A percentile compares a stretch with the other conserved stretches of the same genome.
Evolutionary conservation across 1,139 yeast genomes (phyloP).

Genomic region (Sugiyamaella neomexicana): DNA sequence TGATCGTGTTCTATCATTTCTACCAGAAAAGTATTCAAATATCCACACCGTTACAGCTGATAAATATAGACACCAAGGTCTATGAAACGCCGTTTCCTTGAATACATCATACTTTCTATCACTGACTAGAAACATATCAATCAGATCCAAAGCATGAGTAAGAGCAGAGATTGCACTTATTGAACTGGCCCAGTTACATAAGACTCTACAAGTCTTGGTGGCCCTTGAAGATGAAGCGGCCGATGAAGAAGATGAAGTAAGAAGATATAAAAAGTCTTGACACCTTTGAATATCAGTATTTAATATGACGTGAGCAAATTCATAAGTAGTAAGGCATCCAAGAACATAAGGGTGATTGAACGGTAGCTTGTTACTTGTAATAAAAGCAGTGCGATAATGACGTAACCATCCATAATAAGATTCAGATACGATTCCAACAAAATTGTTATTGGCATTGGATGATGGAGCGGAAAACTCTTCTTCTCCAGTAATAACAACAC

Average conservation of each 20-base stretch:
- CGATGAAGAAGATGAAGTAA: slow-evolving; percentile 16
- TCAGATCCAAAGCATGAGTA: slow-evolving; percentile 31
- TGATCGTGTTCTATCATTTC: slow-evolving; percentile 2
- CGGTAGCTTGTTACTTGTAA: slow-evolving; percentile 29
- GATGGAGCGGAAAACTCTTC: slow-evolving; percentile 10
- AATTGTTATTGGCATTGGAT: slow-evolving; percentile 17
- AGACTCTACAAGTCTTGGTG: slow-evolving; percentile 1
- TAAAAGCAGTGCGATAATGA: slow-evolving; percentile 30
- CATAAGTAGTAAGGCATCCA: slow-evolving; percentile 34
- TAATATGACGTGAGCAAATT: slow-evolving; percentile 32
- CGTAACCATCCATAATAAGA: slow-evolving; percentile 32
- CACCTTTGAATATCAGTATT: slow-evolving; percentile 25
- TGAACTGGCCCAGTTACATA: slow-evolving; percentile 18
- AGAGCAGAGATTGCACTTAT: slow-evolving; percentile 25
- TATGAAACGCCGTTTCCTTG: slow-evolving; percentile 33
- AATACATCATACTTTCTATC: slow-evolving; percentile 31
- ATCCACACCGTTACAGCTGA: slow-evolving; percentile 32
- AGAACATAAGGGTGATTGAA: slow-evolving; percentile 33
- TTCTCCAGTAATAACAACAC: slow-evolving; percentile 24
- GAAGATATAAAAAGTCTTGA: slow-evolving; percentile 23
- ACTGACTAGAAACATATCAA: slow-evolving; percentile 31
- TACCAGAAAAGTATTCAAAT: slow-evolving; percentile 22
- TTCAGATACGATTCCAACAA: slow-evolving; percentile 30
- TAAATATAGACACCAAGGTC: slow-evolving; percentile 33
- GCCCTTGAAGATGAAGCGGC: slow-evolving; percentile 9